Conservation (phyloP, 2,329 filamentous ascomycete species). For the Ophiostoma piceae region DNA sequence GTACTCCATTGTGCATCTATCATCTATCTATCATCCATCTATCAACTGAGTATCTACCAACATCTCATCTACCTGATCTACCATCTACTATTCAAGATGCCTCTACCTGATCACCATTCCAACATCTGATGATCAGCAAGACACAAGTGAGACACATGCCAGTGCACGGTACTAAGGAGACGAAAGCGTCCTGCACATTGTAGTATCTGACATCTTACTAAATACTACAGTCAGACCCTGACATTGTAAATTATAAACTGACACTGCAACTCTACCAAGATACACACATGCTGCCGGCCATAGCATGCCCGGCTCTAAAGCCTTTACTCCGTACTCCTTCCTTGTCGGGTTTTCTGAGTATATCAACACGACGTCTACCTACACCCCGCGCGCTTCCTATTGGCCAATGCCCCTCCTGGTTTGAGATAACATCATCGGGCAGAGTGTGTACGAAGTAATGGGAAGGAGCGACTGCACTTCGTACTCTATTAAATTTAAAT, state of each 20-base stretch:
- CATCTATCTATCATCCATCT: no score
- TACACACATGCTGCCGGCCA: neutral
- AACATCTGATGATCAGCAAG: no score
- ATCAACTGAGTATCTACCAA: no score
- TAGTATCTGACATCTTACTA: no score
- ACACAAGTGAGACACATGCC: no score
- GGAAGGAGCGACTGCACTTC: neutral
- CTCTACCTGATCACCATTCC: no score
- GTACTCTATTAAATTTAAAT: neutral
- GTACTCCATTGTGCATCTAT: neutral
- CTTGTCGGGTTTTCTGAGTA: neutral
- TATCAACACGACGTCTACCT: neutral
- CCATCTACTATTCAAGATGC: no score
- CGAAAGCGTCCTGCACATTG: no score
- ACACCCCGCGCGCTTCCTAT: conserved; percentile 23
- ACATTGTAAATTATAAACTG: no score
- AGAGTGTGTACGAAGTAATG: neutral
- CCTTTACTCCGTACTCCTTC: neutral
- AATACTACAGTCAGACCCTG: no score
- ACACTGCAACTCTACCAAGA: neutral
- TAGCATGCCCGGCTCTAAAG: neutral
- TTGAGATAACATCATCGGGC: conserved; percentile 26
- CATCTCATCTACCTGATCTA: no score
- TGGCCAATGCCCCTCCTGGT: conserved; percentile 26
- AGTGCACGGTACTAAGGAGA: no score